phyloP scores from a whole-genome alignment of 2,329 filamentous ascomycete genomes.

The Blumeriella jaapii region DNA sequence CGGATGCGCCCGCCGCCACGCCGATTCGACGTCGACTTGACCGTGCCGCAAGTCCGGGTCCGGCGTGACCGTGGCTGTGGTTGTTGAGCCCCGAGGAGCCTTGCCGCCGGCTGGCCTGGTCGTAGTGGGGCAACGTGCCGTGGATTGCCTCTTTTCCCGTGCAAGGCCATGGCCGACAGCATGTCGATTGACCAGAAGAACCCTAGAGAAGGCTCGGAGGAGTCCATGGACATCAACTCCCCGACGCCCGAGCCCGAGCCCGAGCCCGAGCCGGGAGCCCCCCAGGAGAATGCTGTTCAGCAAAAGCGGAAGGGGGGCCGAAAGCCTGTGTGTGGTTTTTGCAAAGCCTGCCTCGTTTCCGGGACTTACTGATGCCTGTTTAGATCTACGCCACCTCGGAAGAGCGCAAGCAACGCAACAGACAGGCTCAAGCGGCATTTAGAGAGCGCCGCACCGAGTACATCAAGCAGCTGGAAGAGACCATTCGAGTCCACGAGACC shows the following conservation, averaged over 20 bases:
- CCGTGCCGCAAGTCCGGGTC: slow-evolving; percentile 24
- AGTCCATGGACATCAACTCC: slow-evolving; percentile 37
- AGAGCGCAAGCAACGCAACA: slow-evolving; percentile 93
- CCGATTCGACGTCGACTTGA: too few relatives aligned
- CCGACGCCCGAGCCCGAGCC: slow-evolving; percentile 48
- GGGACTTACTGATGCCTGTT: slow-evolving; percentile 13
- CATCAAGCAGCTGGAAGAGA: slow-evolving; percentile 97
- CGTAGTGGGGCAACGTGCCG: slow-evolving; percentile 15
- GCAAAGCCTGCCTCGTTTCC: slow-evolving; percentile 3
- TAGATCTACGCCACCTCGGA: slow-evolving; percentile 98
- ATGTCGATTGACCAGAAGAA: slow-evolving; percentile 57
- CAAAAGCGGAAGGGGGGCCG: slow-evolving; percentile 96
- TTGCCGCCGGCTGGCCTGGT: slow-evolving; percentile 14
- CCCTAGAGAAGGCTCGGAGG: slow-evolving; percentile 47
- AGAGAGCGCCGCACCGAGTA: slow-evolving; percentile 95
- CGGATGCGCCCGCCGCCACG: too few relatives aligned
- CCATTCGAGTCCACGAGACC: slow-evolving; percentile 93
- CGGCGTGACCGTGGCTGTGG: slow-evolving; percentile 18
- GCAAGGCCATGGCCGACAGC: slow-evolving; percentile 44
- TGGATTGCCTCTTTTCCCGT: slow-evolving; percentile 1
- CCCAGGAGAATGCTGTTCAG: slow-evolving; percentile 40
- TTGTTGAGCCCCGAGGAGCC: too few relatives aligned
- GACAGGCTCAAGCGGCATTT: slow-evolving; percentile 95
- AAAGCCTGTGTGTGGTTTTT: slow-evolving; percentile 65
- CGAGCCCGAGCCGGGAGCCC: slow-evolving; percentile 35